phyloP scores from a whole-genome alignment of 1,284 basidiomycete species.

The Ustilago bromivora region DNA sequence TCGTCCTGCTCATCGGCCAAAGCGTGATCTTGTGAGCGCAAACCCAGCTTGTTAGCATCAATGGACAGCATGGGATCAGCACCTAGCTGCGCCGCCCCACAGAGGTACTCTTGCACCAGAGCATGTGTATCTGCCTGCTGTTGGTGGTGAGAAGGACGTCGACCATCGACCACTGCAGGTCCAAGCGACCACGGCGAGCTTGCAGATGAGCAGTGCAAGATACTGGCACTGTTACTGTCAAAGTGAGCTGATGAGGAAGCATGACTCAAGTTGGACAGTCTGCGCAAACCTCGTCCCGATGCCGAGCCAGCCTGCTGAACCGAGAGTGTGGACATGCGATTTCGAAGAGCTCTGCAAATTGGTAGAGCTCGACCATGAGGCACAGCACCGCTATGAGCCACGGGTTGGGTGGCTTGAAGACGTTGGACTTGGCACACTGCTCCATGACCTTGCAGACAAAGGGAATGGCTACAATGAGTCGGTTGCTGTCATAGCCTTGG shows the following conservation, averaged over 20 bases:
- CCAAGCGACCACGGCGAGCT: conserved; percentile 43
- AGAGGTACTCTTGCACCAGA: conserved; percentile 49
- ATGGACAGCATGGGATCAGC: conserved; percentile 12
- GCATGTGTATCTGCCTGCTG: conserved; percentile 43
- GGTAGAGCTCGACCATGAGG: conserved; percentile 93
- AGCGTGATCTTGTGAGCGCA: conserved; percentile 5
- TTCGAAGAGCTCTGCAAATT: conserved; percentile 93
- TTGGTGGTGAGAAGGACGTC: conserved; percentile 20
- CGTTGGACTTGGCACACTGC: conserved; percentile 85
- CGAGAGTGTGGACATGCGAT: no score
- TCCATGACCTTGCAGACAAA: conserved; percentile 98
- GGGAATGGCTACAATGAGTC: conserved; percentile 93
- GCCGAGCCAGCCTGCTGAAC: conserved; percentile 25
- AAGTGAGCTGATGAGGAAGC: conserved; percentile 43
- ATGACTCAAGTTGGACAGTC: conserved; percentile 36
- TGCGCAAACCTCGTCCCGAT: conserved; percentile 8
- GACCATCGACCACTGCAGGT: conserved; percentile 13
- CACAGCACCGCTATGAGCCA: conserved; percentile 97
- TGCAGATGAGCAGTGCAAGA: conserved; percentile 37
- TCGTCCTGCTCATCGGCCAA: not conserved
- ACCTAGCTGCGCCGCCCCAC: conserved; percentile 28
- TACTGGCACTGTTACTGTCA: conserved; percentile 42
- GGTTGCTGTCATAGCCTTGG: conserved; percentile 92
- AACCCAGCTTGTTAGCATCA: conserved; percentile 16
- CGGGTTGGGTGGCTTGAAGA: conserved; percentile 96